Conservation (phyloP, 2,329 filamentous ascomycete species). For the Aspergillus sp. region DNA sequence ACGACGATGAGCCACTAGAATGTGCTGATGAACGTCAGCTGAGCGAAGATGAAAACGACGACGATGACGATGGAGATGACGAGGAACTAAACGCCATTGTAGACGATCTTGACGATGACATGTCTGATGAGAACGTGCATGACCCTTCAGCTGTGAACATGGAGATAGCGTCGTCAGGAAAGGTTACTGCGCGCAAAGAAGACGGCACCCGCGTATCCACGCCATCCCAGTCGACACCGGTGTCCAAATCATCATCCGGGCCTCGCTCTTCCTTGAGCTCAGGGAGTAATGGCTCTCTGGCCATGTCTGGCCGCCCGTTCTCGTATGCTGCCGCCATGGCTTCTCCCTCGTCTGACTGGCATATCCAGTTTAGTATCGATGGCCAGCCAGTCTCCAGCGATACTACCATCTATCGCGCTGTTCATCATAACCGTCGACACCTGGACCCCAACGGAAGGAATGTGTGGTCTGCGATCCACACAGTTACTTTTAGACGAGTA, state of each 20-base stretch:
- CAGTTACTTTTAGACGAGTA: conserved; percentile 87
- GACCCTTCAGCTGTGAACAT: conserved; percentile 88
- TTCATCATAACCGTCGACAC: conserved; percentile 68
- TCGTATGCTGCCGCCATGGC: conserved; percentile 85
- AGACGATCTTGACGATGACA: conserved; percentile 84
- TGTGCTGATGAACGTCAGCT: conserved; percentile 90
- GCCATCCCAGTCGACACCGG: conserved; percentile 63
- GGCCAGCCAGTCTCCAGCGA: conserved; percentile 82
- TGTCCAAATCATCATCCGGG: conserved; percentile 42
- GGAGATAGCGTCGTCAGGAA: conserved; percentile 81
- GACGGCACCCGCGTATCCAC: conserved; percentile 86
- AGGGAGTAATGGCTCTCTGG: conserved; percentile 46
- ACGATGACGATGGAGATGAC: conserved; percentile 59
- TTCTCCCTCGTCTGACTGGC: conserved; percentile 85
- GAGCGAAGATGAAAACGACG: conserved; percentile 61
- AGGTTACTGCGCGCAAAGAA: conserved; percentile 86
- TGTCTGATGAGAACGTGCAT: conserved; percentile 70
- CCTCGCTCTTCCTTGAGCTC: conserved; percentile 23
- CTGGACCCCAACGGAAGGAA: conserved; percentile 66
- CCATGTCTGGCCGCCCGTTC: conserved; percentile 59
- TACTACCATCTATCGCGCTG: conserved; percentile 92
- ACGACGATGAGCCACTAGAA: conserved; percentile 71
- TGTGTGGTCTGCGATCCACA: conserved; percentile 87
- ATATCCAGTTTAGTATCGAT: conserved; percentile 91
- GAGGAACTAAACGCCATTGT: conserved; percentile 79